These are phyloP conservation scores for Ceratobasidium sp. DNA, from an alignment of 1,284 basidiomycete species.

Conservation along the genomic window DNA sequence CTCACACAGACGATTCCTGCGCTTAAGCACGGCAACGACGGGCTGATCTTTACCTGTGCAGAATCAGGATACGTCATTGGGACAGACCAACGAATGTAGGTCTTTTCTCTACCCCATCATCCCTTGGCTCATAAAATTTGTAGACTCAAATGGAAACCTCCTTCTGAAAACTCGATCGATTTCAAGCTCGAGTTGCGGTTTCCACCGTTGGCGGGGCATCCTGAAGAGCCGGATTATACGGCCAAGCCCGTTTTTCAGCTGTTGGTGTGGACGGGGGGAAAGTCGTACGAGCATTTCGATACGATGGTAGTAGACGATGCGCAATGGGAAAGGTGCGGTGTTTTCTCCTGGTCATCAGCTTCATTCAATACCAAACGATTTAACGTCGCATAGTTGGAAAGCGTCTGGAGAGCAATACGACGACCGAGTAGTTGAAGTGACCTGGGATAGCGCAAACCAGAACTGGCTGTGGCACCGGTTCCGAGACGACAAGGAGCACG, in stretches of 20 bases:
- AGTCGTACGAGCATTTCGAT: conserved; percentile 86
- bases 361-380: too few relatives aligned
- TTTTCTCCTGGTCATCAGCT: conserved; percentile 45
- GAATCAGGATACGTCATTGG: conserved; percentile 88
- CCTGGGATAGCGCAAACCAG: conserved; percentile 78
- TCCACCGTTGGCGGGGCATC: conserved; percentile 72
- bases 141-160: conserved; percentile 99
- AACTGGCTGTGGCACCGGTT: conserved; percentile 93
- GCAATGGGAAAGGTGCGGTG: conserved; percentile 89
- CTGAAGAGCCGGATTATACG: conserved; percentile 77
- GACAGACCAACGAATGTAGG: conserved; percentile 92
- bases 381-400: conserved; percentile 76
- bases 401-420: conserved; percentile 87
- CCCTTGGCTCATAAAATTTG: neutral
- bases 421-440: conserved; percentile 93
- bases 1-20: conserved; percentile 86
- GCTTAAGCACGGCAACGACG: conserved; percentile 95
- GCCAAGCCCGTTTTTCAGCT: conserved; percentile 91
- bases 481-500: conserved; percentile 90
- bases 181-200: conserved; percentile 96
- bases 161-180: conserved; percentile 97
- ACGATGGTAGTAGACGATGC: conserved; percentile 87
- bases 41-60: conserved; percentile 96
- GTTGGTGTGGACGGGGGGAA: conserved; percentile 79
- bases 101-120: conserved; percentile 43